Conservation (phyloP, 768 basidiomycete genomes). For the Mycena albidolilacea region DNA sequence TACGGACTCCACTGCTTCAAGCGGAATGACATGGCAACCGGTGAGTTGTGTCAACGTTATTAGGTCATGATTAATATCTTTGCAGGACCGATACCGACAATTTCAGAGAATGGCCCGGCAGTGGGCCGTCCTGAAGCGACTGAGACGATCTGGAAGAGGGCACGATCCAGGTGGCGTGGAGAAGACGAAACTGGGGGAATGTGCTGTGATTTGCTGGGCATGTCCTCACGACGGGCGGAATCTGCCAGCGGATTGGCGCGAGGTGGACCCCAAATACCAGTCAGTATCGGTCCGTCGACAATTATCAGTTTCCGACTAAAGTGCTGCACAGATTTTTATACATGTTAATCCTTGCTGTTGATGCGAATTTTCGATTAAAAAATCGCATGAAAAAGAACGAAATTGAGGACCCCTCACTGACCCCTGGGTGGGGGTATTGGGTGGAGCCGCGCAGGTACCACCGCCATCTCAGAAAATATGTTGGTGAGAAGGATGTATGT, state of each 20-base stretch:
- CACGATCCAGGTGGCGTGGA: slow-evolving; percentile 25
- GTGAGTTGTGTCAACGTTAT: not conserved
- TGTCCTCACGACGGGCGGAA: slow-evolving; percentile 41
- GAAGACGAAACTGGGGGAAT: slow-evolving; percentile 13
- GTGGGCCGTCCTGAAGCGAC: slow-evolving; percentile 18
- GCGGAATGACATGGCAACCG: slow-evolving; percentile 11
- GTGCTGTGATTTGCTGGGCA: slow-evolving; percentile 42
- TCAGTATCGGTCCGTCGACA: too few relatives aligned
- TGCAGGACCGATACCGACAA: slow-evolving; percentile 27
- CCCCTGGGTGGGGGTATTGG: slow-evolving; percentile 5
- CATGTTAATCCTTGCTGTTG: slow-evolving; percentile 41
- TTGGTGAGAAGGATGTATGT: slow-evolving; percentile 14
- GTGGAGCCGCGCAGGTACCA: not conserved
- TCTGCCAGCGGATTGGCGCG: not conserved
- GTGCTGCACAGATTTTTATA: slow-evolving; percentile 43
- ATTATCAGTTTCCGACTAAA: too few relatives aligned
- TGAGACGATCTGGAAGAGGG: slow-evolving; percentile 12
- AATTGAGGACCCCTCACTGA: slow-evolving; percentile 27
- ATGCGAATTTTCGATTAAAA: slow-evolving; percentile 47
- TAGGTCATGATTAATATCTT: too few relatives aligned
- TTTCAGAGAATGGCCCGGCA: slow-evolving; percentile 29
- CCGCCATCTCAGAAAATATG: slow-evolving; percentile 18
- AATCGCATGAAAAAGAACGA: slow-evolving; percentile 30
- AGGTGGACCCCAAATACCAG: not conserved
- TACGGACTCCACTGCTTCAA: not conserved